A percentile compares a stretch with the other conserved stretches of the same genome.
phyloP scores from a whole-genome alignment of 345 rosid species.

The Moricandia arvensis region DNA sequence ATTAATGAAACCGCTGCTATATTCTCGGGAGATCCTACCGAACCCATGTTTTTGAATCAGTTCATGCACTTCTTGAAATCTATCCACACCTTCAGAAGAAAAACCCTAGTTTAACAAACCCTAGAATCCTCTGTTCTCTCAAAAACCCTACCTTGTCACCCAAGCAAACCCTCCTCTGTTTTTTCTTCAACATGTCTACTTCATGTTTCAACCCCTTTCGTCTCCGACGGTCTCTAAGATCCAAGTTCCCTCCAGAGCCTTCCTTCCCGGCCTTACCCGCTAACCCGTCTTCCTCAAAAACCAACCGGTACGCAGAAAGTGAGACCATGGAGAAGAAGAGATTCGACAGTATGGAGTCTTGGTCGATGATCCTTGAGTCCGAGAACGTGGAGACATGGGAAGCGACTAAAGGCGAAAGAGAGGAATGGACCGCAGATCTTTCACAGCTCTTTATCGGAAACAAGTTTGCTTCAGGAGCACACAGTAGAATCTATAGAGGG shows the following conservation, averaged over 20 bases:
- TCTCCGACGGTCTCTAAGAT: slow-evolving; percentile 52
- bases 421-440: slow-evolving; percentile 99
- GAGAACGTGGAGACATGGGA: slow-evolving; percentile 98
- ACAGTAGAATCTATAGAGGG: slow-evolving; percentile 86
- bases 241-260: slow-evolving; percentile 35
- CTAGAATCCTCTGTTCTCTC: slow-evolving; percentile 17
- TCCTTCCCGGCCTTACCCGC: slow-evolving; percentile 10
- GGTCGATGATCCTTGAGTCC: slow-evolving; percentile 96
- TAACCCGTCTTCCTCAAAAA: slow-evolving; percentile 58
- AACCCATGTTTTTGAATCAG: slow-evolving; percentile 90
- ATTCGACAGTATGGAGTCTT: slow-evolving; percentile 94
- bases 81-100: slow-evolving; percentile 90
- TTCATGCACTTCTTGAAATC: slow-evolving; percentile 97
- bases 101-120: slow-evolving; percentile 42
- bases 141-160: slow-evolving; percentile 18
- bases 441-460: slow-evolving; percentile 95
- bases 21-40: slow-evolving; percentile 35
- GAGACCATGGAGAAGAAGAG: slow-evolving; percentile 86
- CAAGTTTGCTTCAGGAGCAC: slow-evolving; percentile 97
- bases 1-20: slow-evolving; percentile 56
- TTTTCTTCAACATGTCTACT: slow-evolving; percentile 48
- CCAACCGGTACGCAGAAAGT: slow-evolving; percentile 48
- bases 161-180: slow-evolving; percentile 1
- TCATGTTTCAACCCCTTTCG: slow-evolving; percentile 81
- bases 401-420: slow-evolving; percentile 76